These are phyloP conservation scores for Eucalyptus regnans DNA, from an alignment of 345 rosid genomes.

Conservation along the genomic window DNA sequence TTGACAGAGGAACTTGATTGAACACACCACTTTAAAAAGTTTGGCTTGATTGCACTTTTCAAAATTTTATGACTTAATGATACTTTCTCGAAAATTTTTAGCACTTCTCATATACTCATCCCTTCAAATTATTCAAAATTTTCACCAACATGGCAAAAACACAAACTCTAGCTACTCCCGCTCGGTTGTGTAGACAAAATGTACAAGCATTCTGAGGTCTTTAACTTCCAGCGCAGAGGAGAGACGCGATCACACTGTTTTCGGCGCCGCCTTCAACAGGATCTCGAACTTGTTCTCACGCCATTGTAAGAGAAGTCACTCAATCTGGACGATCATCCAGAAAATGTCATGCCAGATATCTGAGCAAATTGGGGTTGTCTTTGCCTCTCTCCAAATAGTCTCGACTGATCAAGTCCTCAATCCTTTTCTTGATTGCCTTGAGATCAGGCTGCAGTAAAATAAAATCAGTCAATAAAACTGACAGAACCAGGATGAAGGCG, in stretches of 20 bases:
- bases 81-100: background rate
- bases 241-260: background rate
- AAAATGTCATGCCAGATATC: conserved; percentile 51
- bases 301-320: background rate
- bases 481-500: background rate
- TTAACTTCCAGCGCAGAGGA: background rate
- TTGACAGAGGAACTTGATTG: background rate
- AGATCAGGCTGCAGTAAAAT: conserved; percentile 68
- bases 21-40: background rate
- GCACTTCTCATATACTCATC: rapidly evolving
- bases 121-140: background rate
- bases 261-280: background rate
- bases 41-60: background rate
- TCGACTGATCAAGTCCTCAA: conserved; percentile 80
- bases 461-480: background rate
- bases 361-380: conserved; percentile 55
- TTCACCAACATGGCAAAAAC: background rate
- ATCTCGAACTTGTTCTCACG: background rate
- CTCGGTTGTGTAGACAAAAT: background rate
- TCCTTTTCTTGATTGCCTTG: conserved; percentile 90
- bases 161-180: background rate
- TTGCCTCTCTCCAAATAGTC: conserved; percentile 92
- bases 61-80: too few species aligned
- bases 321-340: background rate
- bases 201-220: background rate